These are phyloP conservation scores for Xylaria hypoxylon DNA, from an alignment of 2,329 filamentous ascomycete genomes.

Conservation along the genomic window DNA sequence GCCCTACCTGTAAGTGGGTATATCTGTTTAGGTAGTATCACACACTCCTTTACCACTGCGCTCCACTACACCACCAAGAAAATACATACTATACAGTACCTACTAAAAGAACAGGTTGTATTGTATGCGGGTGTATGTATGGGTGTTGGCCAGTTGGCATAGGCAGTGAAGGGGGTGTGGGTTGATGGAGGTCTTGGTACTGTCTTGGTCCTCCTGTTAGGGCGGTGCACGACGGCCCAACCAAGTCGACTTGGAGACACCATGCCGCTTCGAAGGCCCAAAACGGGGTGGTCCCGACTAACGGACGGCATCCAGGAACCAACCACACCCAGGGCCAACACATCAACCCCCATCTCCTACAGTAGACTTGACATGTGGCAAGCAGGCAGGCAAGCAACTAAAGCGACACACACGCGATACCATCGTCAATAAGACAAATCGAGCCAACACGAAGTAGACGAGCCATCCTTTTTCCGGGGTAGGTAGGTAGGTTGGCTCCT, in stretches of 20 bases:
- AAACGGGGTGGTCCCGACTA: constrained; percentile 40
- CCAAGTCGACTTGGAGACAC: constrained; percentile 39
- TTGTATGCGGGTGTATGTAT: constrained; percentile 23
- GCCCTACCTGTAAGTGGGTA: no score
- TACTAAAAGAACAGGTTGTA: constrained; percentile 18
- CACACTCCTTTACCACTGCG: constrained; percentile 25
- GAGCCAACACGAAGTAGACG: constrained; percentile 25
- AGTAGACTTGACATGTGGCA: constrained; percentile 52
- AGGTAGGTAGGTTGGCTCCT: constrained; percentile 24
- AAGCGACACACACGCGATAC: constrained; percentile 25
- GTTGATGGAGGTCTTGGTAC: constrained; percentile 21
- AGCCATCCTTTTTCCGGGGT: constrained; percentile 33
- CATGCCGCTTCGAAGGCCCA: constrained; percentile 45
- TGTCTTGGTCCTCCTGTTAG: constrained; percentile 28
- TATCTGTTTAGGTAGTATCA: constrained; percentile 3
- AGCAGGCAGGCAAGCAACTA: constrained; percentile 48
- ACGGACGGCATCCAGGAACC: constrained; percentile 39
- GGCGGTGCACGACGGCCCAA: constrained; percentile 50
- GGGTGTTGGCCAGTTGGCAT: constrained; percentile 29
- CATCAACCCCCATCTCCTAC: constrained; percentile 49
- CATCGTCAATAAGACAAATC: constrained; percentile 34
- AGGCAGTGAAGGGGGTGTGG: constrained; percentile 31
- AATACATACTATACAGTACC: no score
- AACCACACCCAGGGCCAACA: constrained; percentile 45
- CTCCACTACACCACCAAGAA: constrained; percentile 32